phyloP scores from a whole-genome alignment of 768 basidiomycete species.

The Holtermannia corniformis region DNA sequence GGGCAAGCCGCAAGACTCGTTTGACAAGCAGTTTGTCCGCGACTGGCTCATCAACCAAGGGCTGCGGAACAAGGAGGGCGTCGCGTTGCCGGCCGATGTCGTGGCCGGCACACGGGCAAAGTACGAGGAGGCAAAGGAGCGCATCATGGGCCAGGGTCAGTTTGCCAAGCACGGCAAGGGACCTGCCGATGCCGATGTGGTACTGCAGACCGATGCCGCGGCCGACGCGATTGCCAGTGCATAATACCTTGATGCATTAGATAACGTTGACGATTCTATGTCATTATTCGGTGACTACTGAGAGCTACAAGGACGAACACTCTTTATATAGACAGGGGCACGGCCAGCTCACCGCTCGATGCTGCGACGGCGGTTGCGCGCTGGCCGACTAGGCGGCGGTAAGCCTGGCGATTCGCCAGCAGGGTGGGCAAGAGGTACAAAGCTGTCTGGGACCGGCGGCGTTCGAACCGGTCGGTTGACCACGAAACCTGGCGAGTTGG shows the following conservation, averaged over 20 bases:
- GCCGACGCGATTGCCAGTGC: slow-evolving; percentile 13
- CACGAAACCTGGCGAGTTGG: neutral
- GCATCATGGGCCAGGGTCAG: slow-evolving; percentile 42
- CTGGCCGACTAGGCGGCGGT: neutral
- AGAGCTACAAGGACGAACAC: too few relatives aligned
- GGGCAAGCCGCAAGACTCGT: slow-evolving; percentile 73
- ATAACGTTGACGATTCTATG: too few relatives aligned
- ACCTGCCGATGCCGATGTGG: slow-evolving; percentile 3
- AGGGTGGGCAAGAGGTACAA: too few relatives aligned
- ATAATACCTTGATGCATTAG: too few relatives aligned
- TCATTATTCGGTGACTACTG: too few relatives aligned
- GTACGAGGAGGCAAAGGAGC: slow-evolving; percentile 61
- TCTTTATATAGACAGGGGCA: too few relatives aligned
- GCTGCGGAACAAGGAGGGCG: slow-evolving; percentile 57
- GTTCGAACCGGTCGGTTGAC: neutral
- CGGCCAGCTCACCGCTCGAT: neutral
- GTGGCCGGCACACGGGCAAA: slow-evolving; percentile 65
- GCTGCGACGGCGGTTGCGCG: neutral
- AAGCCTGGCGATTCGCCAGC: too few relatives aligned
- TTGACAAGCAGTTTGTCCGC: slow-evolving; percentile 92
- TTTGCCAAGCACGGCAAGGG: slow-evolving; percentile 8
- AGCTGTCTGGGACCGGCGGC: too few relatives aligned
- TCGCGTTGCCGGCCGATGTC: slow-evolving; percentile 65
- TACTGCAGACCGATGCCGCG: slow-evolving; percentile 13
- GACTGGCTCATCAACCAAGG: slow-evolving; percentile 78